Percentiles rank a stretch among this genome's conserved stretches.
phyloP scores from a whole-genome alignment of 768 basidiomycete species.

The Fomitopsis serialis region DNA sequence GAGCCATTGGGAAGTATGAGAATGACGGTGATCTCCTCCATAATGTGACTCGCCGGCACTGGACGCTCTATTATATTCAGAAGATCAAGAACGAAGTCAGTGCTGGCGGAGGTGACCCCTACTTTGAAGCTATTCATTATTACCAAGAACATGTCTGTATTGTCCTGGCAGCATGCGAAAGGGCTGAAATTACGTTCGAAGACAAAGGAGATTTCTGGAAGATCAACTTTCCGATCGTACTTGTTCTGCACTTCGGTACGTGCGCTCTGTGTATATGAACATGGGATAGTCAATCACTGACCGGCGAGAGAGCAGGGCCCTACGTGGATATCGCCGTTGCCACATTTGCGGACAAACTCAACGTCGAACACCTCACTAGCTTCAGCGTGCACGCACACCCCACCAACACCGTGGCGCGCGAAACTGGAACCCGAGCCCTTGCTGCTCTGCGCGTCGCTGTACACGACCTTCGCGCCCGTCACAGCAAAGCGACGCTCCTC shows the following conservation, averaged over 20 bases:
- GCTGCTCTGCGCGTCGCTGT: constrained; percentile 2
- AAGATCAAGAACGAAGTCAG: neutral
- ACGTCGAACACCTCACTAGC: neutral
- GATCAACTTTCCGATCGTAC: neutral
- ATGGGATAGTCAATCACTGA: neutral
- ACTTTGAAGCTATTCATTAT: constrained; percentile 1
- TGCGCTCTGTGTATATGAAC: neutral
- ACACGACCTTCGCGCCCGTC: neutral
- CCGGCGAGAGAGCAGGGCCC: neutral
- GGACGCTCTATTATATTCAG: neutral
- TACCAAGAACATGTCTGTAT: neutral
- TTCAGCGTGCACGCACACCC: neutral
- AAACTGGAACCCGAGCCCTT: neutral
- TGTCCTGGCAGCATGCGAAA: neutral
- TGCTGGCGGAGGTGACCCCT: neutral
- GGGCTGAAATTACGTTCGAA: neutral
- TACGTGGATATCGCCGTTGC: constrained; percentile 1
- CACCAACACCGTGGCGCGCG: neutral
- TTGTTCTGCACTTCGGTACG: constrained; percentile 3
- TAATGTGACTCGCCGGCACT: too few relatives aligned
- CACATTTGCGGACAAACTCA: neutral
- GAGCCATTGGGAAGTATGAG: neutral
- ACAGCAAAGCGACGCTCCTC: neutral
- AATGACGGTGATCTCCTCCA: neutral
- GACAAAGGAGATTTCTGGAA: too few relatives aligned